phyloP scores from a whole-genome alignment of 2,329 filamentous ascomycete genomes.

The Aspergillus piperis region DNA sequence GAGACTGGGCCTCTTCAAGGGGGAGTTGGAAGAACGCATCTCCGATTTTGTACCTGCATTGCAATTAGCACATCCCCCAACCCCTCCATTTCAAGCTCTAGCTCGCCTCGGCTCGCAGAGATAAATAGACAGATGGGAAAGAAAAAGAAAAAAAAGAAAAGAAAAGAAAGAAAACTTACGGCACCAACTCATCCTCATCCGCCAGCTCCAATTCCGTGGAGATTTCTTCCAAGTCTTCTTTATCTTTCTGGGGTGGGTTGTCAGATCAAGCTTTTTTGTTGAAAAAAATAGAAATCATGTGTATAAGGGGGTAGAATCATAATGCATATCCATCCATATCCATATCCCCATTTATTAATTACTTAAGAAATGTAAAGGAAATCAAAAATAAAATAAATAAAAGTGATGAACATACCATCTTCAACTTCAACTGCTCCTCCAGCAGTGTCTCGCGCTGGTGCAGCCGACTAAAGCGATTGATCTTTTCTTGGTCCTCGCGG shows the following conservation, averaged over 20 bases:
- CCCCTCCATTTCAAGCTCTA: neutral
- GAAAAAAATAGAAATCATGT: no score
- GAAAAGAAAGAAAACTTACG: conserved; percentile 59
- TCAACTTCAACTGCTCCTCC: conserved; percentile 77
- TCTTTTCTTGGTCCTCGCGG: conserved; percentile 96
- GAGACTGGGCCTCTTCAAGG: conserved; percentile 79
- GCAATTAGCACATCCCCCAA: conserved; percentile 9
- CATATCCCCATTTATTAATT: conserved; percentile 1
- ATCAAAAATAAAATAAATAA: no score
- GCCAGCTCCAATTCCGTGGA: conserved; percentile 88
- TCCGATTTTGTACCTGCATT: conserved; percentile 84
- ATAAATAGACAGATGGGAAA: conserved; percentile 1
- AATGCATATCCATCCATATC: neutral
- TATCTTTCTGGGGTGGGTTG: conserved; percentile 73
- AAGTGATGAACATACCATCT: conserved; percentile 55
- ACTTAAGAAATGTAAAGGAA: neutral
- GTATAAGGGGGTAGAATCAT: neutral
- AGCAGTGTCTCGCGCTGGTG: conserved; percentile 81
- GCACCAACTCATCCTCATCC: conserved; percentile 90
- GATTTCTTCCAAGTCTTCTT: conserved; percentile 95
- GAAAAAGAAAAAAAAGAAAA: conserved; percentile 18
- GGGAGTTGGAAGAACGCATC: conserved; percentile 91
- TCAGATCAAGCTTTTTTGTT: no score
- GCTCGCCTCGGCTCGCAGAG: neutral
- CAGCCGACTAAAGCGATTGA: conserved; percentile 94